Evolutionary conservation across 768 basidiomycete genomes (phyloP).

Genomic region (Hygrocybe coccinea): DNA sequence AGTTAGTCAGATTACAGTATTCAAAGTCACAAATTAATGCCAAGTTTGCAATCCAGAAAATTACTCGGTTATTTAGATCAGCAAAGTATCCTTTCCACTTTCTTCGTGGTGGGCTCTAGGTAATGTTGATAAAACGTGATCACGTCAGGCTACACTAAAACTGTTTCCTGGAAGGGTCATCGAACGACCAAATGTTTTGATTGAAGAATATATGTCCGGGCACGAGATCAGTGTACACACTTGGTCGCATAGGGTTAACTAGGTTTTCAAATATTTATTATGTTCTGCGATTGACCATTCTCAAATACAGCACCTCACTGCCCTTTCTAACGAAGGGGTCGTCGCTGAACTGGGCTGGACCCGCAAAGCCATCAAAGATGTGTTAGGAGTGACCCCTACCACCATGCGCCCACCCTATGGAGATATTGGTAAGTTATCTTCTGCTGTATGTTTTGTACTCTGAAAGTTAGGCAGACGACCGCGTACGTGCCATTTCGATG

Average conservation of each 20-base stretch:
- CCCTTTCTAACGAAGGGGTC: slow-evolving; percentile 72
- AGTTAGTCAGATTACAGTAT: slow-evolving; percentile 35
- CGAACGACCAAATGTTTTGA: slow-evolving; percentile 66
- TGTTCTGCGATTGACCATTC: background rate
- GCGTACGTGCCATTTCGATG: slow-evolving; percentile 82
- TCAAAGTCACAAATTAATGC: slow-evolving; percentile 5
- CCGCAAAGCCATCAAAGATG: slow-evolving; percentile 72
- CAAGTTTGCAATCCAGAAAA: slow-evolving; percentile 37
- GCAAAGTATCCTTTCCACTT: slow-evolving; percentile 70
- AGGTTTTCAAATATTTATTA: background rate
- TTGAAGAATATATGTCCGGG: slow-evolving; percentile 75
- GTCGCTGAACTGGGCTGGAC: slow-evolving; percentile 95
- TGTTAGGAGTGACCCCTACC: slow-evolving; percentile 71
- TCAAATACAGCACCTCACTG: slow-evolving; percentile 52
- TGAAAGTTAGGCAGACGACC: slow-evolving; percentile 55
- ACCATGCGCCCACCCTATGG: slow-evolving; percentile 80
- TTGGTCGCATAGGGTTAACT: slow-evolving; percentile 74
- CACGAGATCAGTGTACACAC: slow-evolving; percentile 85
- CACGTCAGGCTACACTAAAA: background rate
- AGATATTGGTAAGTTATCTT: slow-evolving; percentile 53
- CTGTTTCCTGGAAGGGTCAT: slow-evolving; percentile 70
- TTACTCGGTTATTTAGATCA: slow-evolving; percentile 66
- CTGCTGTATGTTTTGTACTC: background rate
- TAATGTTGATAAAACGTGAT: background rate
- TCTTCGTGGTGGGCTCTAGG: slow-evolving; percentile 68